Evolutionary conservation across 768 basidiomycete genomes (phyloP), one percentile per base, ranked within the genome.

Genomic region (Termitomyces sp.): DNA sequence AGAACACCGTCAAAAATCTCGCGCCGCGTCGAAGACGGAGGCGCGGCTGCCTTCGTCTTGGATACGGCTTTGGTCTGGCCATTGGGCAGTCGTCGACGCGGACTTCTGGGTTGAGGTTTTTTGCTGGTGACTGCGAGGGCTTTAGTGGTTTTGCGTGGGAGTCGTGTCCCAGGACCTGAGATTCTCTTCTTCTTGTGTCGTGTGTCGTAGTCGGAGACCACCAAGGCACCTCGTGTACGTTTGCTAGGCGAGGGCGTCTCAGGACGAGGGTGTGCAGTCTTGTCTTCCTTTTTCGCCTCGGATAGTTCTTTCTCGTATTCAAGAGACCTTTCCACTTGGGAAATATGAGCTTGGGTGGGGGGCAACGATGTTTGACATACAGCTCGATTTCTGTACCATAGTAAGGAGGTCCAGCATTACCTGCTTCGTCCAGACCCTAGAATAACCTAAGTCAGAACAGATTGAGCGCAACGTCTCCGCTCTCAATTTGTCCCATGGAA

Each of bases 401-500:
- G 44, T 41, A 8, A 67, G 45, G 24, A 65, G 49, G 13, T n/a
- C 28, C 47, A 62, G 28, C 64, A 65, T 64, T 20, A 41, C 34
- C 16, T 61, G 59, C 45, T 61, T 61, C 20, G 54, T 20, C 29
- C 44, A 9, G 6, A 12, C 7, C 16, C 48, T n/a, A 13, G 56
- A 8, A 6, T 55, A 45, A 9, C 64, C 62, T 13, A 67, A 34
- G 42, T 67, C 66, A 26, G 59, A 44, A 54, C 64, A 67, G 55
- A 67, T 29, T 9, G 33, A 31, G 36, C 64, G 66, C 16, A 67
- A 51, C 29, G 64, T 65, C 41, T 58, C 64, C 12, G 64, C 66
- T 60, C 61, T 67, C n/a, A 67, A 45, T 16, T n/a, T 37, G 37
- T 60, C 60, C 61, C 64, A 65, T 18, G 66, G 66, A 56, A 63